Conservation (phyloP, 257 asterid species). For the Prunella vulgaris region DNA sequence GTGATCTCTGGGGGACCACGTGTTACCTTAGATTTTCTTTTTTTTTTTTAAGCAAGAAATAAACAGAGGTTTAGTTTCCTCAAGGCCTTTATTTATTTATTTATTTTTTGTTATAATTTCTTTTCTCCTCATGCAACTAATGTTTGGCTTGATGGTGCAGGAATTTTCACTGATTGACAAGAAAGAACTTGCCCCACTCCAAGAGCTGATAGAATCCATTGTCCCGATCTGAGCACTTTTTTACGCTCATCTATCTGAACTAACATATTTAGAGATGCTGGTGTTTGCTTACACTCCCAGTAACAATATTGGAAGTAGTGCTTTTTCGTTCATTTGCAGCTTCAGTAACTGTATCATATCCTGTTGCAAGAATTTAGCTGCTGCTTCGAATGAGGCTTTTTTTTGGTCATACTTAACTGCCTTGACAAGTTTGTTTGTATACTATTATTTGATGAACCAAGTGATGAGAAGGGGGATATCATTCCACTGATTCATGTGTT, state of each 20-base stretch:
- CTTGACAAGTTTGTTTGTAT: slow-evolving; percentile 7
- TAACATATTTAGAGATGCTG: slow-evolving; percentile 20
- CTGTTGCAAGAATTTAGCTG: slow-evolving; percentile 2
- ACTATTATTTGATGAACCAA: slow-evolving; percentile 3
- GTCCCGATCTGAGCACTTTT: slow-evolving; percentile 51
- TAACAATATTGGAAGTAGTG: not conserved
- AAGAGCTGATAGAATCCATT: slow-evolving; percentile 81
- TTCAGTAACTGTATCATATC: not conserved
- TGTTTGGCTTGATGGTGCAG: slow-evolving; percentile 35
- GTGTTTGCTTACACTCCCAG: slow-evolving; percentile 14
- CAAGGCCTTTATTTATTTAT: not conserved
- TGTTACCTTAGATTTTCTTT: not conserved
- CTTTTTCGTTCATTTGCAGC: not conserved
- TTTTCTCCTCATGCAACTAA: not conserved
- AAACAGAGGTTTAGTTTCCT: not conserved
- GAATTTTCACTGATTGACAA: slow-evolving; percentile 85
- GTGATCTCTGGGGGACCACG: not conserved
- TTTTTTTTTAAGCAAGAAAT: not conserved
- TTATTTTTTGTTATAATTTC: not conserved
- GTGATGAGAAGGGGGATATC: not conserved
- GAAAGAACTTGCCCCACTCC: slow-evolving; percentile 93
- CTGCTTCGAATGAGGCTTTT: not conserved
- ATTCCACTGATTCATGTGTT: not conserved
- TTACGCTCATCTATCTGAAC: slow-evolving; percentile 10
- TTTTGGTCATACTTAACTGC: not conserved